Base-by-base conservation (phyloP, 352 stramenopile genomes). In the Phytophthora cryptogea region DNA sequence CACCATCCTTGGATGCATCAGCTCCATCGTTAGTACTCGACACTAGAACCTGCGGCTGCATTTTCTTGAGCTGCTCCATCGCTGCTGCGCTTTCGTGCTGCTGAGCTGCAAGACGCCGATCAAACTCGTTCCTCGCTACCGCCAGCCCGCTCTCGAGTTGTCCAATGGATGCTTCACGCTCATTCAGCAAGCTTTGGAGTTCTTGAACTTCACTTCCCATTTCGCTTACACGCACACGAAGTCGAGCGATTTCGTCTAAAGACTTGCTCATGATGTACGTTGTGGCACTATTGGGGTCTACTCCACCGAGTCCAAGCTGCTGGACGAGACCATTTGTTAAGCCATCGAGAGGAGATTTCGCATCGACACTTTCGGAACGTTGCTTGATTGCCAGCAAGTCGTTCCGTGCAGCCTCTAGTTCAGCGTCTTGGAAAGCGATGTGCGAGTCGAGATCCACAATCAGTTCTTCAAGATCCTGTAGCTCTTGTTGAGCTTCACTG, bases 371-470 rank as follows among this genome's bases (percentile, higher is more conserved):
- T 20, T 81, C 68, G 0, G 76, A 66, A 1, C 60, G 64, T 35
- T 76, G 55, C 46, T 86, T 78, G 31, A 88, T 75, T n/a, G 65
- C 23, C 32, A 71, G 30, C n/a, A 89, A 55, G 43, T 89, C 82
- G 28, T 82, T 76, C 2, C 79, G 60, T 4, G 83, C 81, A 30
- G 72, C 46, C 14, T 59, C 59, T 16, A 94, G 53, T 56, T 94
- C 80, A 0, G 81, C 69, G 47, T 94, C 86, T 47, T 94, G 86
- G 54, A 94, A 94, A 5, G 80, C 68, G 27, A 94, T 91, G 49
- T 92, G 86, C 3, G 86, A 94, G 26, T 80, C 83, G 36, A 92
- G 59, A 54, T 94, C 86, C 14, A 90, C 78, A 5, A 94, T 79
- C 14, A 93, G 57, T 50, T 93, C 81, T 23, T 91, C 80, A 0